Evolutionary conservation across 305 asterid species (phyloP), one percentile per base, ranked within the genome.

Genomic region (Fraxinus nigra): DNA sequence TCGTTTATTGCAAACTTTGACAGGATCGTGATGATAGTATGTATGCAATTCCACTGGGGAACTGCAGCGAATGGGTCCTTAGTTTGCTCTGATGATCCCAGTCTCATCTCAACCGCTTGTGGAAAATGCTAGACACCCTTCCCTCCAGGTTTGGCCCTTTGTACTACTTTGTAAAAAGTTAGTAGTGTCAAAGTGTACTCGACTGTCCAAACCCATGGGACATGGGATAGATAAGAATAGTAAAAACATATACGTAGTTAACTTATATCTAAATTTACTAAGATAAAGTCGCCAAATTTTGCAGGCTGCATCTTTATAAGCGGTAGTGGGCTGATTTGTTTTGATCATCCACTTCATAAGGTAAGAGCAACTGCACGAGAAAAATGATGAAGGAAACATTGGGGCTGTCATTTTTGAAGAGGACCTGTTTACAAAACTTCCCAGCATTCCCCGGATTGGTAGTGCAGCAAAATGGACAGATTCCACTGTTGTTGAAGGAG

Each of bases 11-110:
- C 9, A 63, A 56, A 63, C 72, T 33, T 79, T 76, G 76, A 18
- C 84, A 92, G 97, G 95, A 93, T 79, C 90, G 95, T 0, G 92
- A 93, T 24, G 98, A 94, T 48, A 1, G 84, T 18, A 88, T 88
- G 84, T 18, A 88, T 88, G 86, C 86, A 89, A 11, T 86, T 93
- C 46, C 92, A 92, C 83, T 93, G 98, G 95, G 97, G 98, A 88
- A 84, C 84, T 10, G 91, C 92, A 13, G 85, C 85, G 0, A 93
- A 90, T 63, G 95, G 94, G 18, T 92, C 94, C 54, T 82, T 93
- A 77, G 93, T 92, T 7, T 90, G 94, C 86, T 87, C 89, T 0
- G 94, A 93, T 78, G 94, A 93, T 79, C 87, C 91, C 0, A 90
- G 87, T 54, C 82, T 90, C 83, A 78, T 92, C 77, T 78, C 84